phyloP scores from a whole-genome alignment of 352 stramenopile genomes.

The Blastocystis sp. region DNA sequence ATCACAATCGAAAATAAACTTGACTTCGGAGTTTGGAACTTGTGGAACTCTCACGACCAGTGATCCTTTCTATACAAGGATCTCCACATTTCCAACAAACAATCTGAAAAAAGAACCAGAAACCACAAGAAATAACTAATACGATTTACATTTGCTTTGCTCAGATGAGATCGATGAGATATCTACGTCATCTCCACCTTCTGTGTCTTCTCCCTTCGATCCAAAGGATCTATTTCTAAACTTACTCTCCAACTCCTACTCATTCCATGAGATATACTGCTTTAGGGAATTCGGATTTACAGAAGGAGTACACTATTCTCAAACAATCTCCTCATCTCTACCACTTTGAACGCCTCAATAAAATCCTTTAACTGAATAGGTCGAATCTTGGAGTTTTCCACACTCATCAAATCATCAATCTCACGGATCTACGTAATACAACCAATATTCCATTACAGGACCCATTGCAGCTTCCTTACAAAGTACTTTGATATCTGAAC shows the following conservation, averaged over 20 bases:
- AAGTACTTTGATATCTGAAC: slow-evolving; percentile 53
- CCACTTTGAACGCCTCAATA: slow-evolving; percentile 32
- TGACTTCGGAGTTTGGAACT: neutral
- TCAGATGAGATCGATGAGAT: neutral
- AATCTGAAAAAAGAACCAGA: neutral
- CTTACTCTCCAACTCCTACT: neutral
- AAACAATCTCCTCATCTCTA: neutral
- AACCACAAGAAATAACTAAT: neutral
- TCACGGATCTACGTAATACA: slow-evolving; percentile 31
- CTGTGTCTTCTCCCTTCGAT: neutral
- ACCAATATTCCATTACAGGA: neutral
- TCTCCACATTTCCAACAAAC: neutral
- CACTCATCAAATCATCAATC: slow-evolving; percentile 31
- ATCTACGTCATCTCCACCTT: neutral
- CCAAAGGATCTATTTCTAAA: neutral
- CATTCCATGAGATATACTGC: slow-evolving; percentile 34
- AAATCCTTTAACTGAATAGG: slow-evolving; percentile 48
- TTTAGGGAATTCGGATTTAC: slow-evolving; percentile 24
- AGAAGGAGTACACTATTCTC: slow-evolving; percentile 20
- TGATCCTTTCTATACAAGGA: neutral
- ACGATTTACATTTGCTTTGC: slow-evolving; percentile 2
- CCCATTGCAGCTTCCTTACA: slow-evolving; percentile 59
- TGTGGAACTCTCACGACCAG: neutral
- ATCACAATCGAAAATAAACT: neutral
- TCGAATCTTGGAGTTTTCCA: slow-evolving; percentile 25